These are phyloP conservation scores for Rhizomucor pusillus DNA, from an alignment of 371 early-diverging fungal genomes.

Conservation along the genomic window DNA sequence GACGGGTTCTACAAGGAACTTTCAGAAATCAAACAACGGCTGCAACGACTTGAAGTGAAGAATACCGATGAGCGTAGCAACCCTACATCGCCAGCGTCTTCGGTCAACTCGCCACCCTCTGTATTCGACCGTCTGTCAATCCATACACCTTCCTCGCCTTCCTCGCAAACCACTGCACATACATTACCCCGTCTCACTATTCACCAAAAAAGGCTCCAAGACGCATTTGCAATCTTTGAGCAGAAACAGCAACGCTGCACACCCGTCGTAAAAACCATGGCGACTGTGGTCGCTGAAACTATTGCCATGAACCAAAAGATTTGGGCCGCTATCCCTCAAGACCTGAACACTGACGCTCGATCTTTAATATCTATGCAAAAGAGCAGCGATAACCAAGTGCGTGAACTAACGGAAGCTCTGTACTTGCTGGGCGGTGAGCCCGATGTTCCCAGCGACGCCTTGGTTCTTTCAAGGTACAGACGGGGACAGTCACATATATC, in stretches of 20 bases:
- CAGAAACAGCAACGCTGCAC: constrained; percentile 5
- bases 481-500: no score
- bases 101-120: constrained; percentile 1
- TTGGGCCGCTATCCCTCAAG: constrained; percentile 16
- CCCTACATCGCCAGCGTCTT: not conserved
- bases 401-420: constrained; percentile 13
- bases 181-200: not conserved
- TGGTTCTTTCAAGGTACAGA: no score
- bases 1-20: constrained; percentile 9
- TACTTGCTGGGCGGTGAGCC: constrained; percentile 5
- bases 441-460: constrained; percentile 2
- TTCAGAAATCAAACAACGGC: constrained; percentile 8
- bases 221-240: constrained; percentile 12
- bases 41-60: constrained; percentile 15
- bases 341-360: constrained; percentile 13
- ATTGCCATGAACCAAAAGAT: constrained; percentile 14
- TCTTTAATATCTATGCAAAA: constrained; percentile 15
- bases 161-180: not conserved
- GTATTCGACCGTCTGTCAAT: constrained; percentile 1
- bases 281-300: constrained; percentile 11
- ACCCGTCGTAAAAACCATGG: constrained; percentile 8
- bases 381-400: constrained; percentile 16
- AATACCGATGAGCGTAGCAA: not conserved
- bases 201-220: constrained; percentile 13
- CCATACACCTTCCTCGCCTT: constrained; percentile 2